Evolutionary conservation across 2,329 filamentous ascomycete genomes (phyloP).

Genomic region (Aspergillus persii): DNA sequence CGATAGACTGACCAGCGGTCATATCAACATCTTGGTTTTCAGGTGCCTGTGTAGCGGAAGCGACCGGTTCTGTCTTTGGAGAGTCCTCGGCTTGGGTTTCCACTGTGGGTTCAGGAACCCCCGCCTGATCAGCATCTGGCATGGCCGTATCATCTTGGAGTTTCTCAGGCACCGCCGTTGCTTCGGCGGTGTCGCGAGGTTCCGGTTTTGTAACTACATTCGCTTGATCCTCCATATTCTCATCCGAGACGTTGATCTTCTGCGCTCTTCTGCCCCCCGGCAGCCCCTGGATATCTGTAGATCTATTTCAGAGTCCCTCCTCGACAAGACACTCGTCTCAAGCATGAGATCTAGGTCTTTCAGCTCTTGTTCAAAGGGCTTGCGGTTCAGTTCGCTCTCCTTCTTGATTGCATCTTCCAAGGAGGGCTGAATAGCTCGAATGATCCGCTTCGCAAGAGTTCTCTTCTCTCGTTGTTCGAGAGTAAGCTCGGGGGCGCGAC

Average conservation of each 20-base stretch:
- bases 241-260: conserved; percentile 36
- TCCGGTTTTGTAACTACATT: conserved; percentile 22
- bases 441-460: conserved; percentile 82
- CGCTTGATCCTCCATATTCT: conserved; percentile 28
- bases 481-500: conserved; percentile 44
- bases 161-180: background rate
- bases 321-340: conserved; percentile 61
- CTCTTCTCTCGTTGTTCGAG: conserved; percentile 76
- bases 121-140: background rate
- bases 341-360: conserved; percentile 72
- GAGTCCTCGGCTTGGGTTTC: conserved; percentile 4
- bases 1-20: conserved; percentile 35
- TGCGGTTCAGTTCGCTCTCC: conserved; percentile 76
- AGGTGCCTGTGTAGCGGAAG: conserved; percentile 9
- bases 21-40: conserved; percentile 16
- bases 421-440: conserved; percentile 75
- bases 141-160: background rate
- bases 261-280: conserved; percentile 42
- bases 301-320: conserved; percentile 50
- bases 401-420: conserved; percentile 73
- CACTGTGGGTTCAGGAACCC: conserved; percentile 5
- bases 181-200: conserved; percentile 23
- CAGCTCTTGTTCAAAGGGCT: conserved; percentile 66
- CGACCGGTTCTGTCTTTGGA: conserved; percentile 1
- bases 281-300: conserved; percentile 41